Conservation (phyloP, 1,284 basidiomycete species). For the Fomes fomentarius region DNA sequence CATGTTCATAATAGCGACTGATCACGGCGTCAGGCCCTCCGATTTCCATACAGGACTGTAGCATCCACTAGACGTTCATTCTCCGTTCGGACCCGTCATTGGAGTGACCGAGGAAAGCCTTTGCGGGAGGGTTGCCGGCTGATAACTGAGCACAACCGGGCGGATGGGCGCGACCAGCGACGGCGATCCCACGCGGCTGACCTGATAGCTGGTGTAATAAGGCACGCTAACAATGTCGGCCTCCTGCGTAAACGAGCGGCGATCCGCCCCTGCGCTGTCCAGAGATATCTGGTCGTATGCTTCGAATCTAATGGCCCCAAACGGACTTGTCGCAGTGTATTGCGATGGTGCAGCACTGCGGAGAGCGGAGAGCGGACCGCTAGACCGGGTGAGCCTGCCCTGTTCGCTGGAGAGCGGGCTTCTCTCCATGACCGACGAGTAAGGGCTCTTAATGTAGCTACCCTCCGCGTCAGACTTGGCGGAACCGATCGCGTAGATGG, state of each 20-base stretch:
- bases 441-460: no score
- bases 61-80: no score
- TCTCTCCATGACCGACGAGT: not conserved
- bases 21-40: no score
- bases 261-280: not conserved
- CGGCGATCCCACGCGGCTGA: not conserved
- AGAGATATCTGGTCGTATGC: not conserved
- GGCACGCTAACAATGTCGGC: not conserved
- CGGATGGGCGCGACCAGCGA: not conserved
- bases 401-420: no score
- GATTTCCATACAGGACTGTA: no score
- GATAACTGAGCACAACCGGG: constrained; percentile 1
- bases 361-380: not conserved
- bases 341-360: not conserved
- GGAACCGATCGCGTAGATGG: not conserved
- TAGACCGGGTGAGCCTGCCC: no score
- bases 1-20: no score
- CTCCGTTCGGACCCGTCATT: no score
- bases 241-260: not conserved
- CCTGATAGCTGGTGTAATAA: not conserved
- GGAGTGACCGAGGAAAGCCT: no score
- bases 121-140: no score
- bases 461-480: constrained; percentile 2
- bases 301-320: constrained; percentile 2
- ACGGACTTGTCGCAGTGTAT: not conserved